Percentiles rank a stretch among this genome's conserved stretches.
phyloP scores from a whole-genome alignment of 805 yeast genomes.

The Wickerhamomyces hampshirensis region DNA sequence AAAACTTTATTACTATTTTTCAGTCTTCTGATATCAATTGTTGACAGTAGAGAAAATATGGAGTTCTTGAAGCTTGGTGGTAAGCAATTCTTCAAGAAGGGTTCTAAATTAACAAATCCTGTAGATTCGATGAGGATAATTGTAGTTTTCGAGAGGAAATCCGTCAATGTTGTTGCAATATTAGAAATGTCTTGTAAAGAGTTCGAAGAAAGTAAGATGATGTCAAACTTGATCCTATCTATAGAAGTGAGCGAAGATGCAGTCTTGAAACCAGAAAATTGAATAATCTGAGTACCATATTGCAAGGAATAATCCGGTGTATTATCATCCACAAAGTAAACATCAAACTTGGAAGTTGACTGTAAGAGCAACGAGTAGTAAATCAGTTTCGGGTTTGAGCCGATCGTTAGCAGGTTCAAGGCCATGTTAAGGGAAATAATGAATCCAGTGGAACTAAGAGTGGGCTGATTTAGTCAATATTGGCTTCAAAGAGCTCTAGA shows the following conservation, averaged over 20 bases:
- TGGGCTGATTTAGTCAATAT: too few species aligned
- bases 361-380: constrained; percentile 57
- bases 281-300: too few species aligned
- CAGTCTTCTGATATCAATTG: constrained; percentile 17
- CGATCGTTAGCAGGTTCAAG: constrained; percentile 36
- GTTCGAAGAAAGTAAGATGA: constrained; percentile 40
- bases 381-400: constrained; percentile 52
- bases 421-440: neutral
- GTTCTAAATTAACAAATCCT: constrained; percentile 69
- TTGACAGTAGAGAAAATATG: constrained; percentile 20
- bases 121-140: constrained; percentile 62
- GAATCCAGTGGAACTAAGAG: too few species aligned
- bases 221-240: constrained; percentile 30
- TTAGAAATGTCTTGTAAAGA: constrained; percentile 50
- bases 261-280: too few species aligned
- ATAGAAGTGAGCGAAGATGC: too few species aligned
- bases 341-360: constrained; percentile 36
- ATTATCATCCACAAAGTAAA: constrained; percentile 37
- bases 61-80: constrained; percentile 17
- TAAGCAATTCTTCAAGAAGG: constrained; percentile 65
- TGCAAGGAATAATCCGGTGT: too few species aligned
- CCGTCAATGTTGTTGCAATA: constrained; percentile 32
- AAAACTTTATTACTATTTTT: constrained; percentile 22
- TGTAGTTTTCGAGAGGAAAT: constrained; percentile 38
- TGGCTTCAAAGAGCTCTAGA: too few species aligned